These are phyloP conservation scores for Shiraia sp. DNA, from an alignment of 2,329 filamentous ascomycete species.

Conservation along the genomic window DNA sequence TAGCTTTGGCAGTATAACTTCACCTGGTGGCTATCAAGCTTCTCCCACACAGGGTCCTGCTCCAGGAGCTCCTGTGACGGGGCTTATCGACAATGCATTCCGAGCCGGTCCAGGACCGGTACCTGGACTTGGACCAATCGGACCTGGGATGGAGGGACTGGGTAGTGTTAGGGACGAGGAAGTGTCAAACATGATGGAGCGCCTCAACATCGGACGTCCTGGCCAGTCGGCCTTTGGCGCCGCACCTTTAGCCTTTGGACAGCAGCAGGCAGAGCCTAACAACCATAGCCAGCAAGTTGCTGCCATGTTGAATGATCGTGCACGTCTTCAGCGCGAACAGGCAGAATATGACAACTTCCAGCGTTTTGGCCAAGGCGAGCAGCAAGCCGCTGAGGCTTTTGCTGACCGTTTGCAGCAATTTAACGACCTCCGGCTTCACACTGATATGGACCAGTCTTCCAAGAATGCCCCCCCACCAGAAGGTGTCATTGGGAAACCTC, in stretches of 20 bases:
- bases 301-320: constrained; percentile 64
- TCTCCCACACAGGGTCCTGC: constrained; percentile 60
- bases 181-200: constrained; percentile 64
- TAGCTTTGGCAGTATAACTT: constrained; percentile 92
- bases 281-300: constrained; percentile 61
- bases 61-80: constrained; percentile 53
- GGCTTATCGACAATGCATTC: constrained; percentile 71
- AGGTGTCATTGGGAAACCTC: constrained; percentile 43
- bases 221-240: constrained; percentile 54
- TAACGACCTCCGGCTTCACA: constrained; percentile 73
- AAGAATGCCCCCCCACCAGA: constrained; percentile 33
- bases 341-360: constrained; percentile 56
- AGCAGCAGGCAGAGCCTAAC: constrained; percentile 52
- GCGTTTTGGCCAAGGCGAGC: constrained; percentile 31
- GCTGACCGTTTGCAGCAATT: constrained; percentile 81
- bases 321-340: constrained; percentile 64
- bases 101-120: constrained; percentile 40
- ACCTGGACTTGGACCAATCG: constrained; percentile 50
- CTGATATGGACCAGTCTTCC: constrained; percentile 58
- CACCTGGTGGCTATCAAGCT: constrained; percentile 73
- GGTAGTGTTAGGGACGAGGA: constrained; percentile 69
- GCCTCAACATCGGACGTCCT: constrained; percentile 63
- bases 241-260: constrained; percentile 51
- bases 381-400: constrained; percentile 48
- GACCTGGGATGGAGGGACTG: constrained; percentile 49